phyloP scores from a whole-genome alignment of 225 moss, liverwort and hornwort genomes.

The Anthoceros angustus region DNA sequence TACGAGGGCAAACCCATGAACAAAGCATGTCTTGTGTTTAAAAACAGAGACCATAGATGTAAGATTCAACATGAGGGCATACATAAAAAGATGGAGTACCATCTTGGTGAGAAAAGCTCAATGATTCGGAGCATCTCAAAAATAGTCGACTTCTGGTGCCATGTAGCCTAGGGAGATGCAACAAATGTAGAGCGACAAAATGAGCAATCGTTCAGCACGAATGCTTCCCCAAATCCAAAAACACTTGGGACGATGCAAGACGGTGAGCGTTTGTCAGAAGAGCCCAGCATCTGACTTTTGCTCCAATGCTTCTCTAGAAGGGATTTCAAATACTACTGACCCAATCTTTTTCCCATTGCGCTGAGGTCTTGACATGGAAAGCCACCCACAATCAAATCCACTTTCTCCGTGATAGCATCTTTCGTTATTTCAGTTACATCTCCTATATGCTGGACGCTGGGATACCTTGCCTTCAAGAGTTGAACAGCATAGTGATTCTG shows the following conservation, averaged over 20 bases:
- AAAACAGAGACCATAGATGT: background rate
- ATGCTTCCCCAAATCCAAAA: too few species aligned
- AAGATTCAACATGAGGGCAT: background rate
- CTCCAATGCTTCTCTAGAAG: background rate
- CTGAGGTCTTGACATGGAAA: conserved; percentile 98
- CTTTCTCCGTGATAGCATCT: conserved; percentile 47
- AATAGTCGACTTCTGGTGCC: conserved; percentile 69
- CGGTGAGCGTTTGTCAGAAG: background rate
- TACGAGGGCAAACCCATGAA: too few species aligned
- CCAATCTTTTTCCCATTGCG: conserved; percentile 70
- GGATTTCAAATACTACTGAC: conserved; percentile 22
- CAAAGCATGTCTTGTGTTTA: too few species aligned
- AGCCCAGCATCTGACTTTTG: background rate
- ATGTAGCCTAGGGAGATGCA: conserved; percentile 43
- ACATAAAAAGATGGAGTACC: conserved; percentile 18
- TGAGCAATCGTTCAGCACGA: background rate
- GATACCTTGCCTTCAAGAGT: conserved; percentile 63
- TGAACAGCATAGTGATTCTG: conserved; percentile 52
- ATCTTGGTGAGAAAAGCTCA: conserved; percentile 62
- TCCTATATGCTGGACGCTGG: conserved; percentile 62
- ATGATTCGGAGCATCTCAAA: conserved; percentile 60
- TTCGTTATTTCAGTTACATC: conserved; percentile 42
- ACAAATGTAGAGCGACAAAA: background rate
- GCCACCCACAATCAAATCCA: conserved; percentile 84
- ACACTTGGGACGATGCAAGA: background rate